phyloP scores from a whole-genome alignment of 495 filamentous ascomycete genomes.

The Neurospora tetraspora region DNA sequence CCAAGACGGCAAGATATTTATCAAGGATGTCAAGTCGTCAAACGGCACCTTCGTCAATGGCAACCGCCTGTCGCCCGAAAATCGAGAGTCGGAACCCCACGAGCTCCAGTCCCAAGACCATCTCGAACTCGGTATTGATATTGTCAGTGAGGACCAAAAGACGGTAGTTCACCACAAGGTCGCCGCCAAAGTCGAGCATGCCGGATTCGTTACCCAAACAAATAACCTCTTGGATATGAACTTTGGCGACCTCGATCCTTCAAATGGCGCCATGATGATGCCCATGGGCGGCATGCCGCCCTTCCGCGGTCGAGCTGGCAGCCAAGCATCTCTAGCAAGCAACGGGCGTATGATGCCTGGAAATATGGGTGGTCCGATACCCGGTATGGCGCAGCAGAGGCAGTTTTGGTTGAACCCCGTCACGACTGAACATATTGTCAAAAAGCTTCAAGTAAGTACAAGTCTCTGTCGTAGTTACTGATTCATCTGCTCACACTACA shows the following conservation, averaged over 20 bases:
- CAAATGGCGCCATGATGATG: slow-evolving; percentile 58
- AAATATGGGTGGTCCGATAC: slow-evolving; percentile 50
- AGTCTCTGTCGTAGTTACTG: not conserved
- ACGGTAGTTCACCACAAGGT: slow-evolving; percentile 98
- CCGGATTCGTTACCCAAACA: slow-evolving; percentile 58
- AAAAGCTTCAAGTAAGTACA: slow-evolving; percentile 74
- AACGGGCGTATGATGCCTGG: slow-evolving; percentile 46
- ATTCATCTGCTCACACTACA: slow-evolving; percentile 4
- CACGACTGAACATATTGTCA: slow-evolving; percentile 90
- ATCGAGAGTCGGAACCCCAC: slow-evolving; percentile 88
- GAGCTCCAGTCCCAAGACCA: slow-evolving; percentile 81
- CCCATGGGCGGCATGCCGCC: slow-evolving; percentile 39
- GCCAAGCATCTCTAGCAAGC: slow-evolving; percentile 55
- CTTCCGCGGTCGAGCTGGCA: slow-evolving; percentile 56
- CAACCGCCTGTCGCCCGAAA: slow-evolving; percentile 79
- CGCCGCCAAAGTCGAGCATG: slow-evolving; percentile 89
- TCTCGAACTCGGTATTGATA: slow-evolving; percentile 91
- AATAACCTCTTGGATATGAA: slow-evolving; percentile 77
- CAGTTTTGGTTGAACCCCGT: slow-evolving; percentile 75
- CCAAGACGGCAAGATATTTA: slow-evolving; percentile 80
- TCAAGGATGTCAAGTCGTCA: slow-evolving; percentile 94
- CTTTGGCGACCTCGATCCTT: slow-evolving; percentile 76
- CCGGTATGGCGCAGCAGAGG: slow-evolving; percentile 29
- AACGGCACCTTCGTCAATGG: slow-evolving; percentile 98
- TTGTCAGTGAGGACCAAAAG: slow-evolving; percentile 96